Evolutionary conservation across 352 stramenopile genomes (phyloP), one percentile per base, ranked within the genome.

Genomic region (Phytophthora crassamura): DNA sequence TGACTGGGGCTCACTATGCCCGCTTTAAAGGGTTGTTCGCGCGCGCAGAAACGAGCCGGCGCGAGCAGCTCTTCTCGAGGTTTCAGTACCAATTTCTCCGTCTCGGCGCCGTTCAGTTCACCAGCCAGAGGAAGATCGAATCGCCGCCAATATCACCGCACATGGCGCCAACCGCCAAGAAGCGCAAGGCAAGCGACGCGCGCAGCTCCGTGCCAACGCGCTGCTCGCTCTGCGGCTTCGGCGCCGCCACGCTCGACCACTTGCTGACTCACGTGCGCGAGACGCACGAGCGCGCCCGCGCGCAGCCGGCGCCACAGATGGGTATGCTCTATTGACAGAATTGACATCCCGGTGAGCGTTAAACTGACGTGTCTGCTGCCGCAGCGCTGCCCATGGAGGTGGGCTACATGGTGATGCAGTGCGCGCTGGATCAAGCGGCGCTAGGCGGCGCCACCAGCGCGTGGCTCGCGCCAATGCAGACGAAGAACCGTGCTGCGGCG

Each of bases 321-420:
- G 82, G 82, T 90, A 77, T 70, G 81, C 25, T 80, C 39, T 5
- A 34, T 46, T 55, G 45, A 33, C 47, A n/a, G 20, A n/a, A 30
- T 30, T 38, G 39, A 64, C 25, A 59, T 72, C 57, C 38, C 38
- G 48, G 51, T 62, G 18, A 57, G 25, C 58, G 38, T 11, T 49
- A 12, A 38, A 42, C 49, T 61, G 42, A 49, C 49, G 14, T 39
- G 4, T 14, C 43, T 48, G 16, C 9, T 63, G 42, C 41, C 36
- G 36, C 60, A 89, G 82, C 72, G 38, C 72, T 86, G 41, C 74
- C 82, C 9, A 51, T 88, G 12, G 67, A 88, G 28, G 67, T 91
- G 57, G 80, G 78, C 25, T 77, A 88, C 32, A 81, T 88, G 64
- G 58, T 91, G 16, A 54, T 89, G 11, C 71, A 86, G 32, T 77